Base-by-base conservation (phyloP, 345 rosid species). In the Microcos paniculata region DNA sequence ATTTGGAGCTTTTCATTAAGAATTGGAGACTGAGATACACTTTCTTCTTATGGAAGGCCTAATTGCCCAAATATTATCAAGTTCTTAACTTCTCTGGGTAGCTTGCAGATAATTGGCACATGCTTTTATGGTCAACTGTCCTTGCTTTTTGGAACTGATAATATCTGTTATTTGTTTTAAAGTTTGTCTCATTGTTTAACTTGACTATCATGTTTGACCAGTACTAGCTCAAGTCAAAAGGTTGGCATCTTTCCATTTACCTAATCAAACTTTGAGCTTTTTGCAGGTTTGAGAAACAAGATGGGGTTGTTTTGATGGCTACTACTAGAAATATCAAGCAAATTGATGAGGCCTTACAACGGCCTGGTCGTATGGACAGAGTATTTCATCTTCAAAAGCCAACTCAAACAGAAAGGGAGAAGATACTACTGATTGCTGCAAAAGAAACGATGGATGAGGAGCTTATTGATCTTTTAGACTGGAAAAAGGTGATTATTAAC, bases 291-390 rank as follows among this genome's bases (percentile, higher is more conserved):
- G 94, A 92, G 92, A 94, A 91, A 82, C 98, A 94, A 82, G 98
- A 94, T 81, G 98, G 98, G 33, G 98, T 94, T 85, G 93, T 94
- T 85, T 84, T 94, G 88, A 94, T 94, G 97, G 98, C 98, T 57
- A 94, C 98, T 38, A 92, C 98, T 28, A 85, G 91, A 79, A 90
- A 90, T 84, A 87, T 90, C 79, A 94, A 92, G 83, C 94, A 92
- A 83, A 92, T 94, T 71, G 98, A 94, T 83, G 92, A 90, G 82
- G 98, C 98, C 1, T 90, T 94, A 70, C 91, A 78, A 82, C 86
- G 98, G 65, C 98, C 98, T 72, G 98, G 98, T 77, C 91, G 98
- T 70, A 94, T 94, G 98, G 98, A 94, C 82, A 88, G 97, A 84
- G 84, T 92, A 77, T 94, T 94, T 81, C 85, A 87, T 85, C 97